phyloP scores from a whole-genome alignment of 148 eudicot genomes.

The Diospyros kaki region DNA sequence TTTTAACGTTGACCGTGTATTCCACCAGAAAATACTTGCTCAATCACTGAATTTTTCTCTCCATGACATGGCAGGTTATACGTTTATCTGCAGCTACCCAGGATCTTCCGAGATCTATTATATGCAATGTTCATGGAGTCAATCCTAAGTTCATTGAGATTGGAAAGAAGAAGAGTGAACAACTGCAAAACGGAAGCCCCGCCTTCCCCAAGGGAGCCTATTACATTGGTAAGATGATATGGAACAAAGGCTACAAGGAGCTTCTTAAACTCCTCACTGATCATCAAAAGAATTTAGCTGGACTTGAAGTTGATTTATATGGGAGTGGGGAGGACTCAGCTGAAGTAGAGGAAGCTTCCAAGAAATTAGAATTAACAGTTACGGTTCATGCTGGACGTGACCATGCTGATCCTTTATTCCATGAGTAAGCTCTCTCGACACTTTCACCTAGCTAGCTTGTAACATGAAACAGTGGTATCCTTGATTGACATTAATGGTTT shows the following conservation, averaged over 20 bases:
- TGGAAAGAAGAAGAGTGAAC: conserved; percentile 76
- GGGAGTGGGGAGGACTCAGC: conserved; percentile 90
- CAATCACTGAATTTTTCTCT: conserved; percentile 6
- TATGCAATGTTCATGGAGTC: conserved; percentile 99
- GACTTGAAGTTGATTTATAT: conserved; percentile 74
- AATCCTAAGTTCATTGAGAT: conserved; percentile 91
- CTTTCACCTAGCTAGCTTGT: background rate
- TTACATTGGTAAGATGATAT: conserved; percentile 94
- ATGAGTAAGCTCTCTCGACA: conserved; percentile 55
- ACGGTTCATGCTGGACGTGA: conserved; percentile 89
- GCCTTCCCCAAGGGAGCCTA: conserved; percentile 77
- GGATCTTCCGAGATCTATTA: conserved; percentile 78
- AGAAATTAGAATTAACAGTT: conserved; percentile 53
- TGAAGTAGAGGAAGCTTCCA: conserved; percentile 64
- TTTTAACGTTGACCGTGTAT: background rate
- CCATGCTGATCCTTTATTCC: conserved; percentile 91
- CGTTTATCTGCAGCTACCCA: conserved; percentile 95
- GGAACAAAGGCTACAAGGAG: conserved; percentile 95
- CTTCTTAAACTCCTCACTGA: conserved; percentile 65
- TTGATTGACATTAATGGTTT: background rate
- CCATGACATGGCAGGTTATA: conserved; percentile 66
- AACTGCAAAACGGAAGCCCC: conserved; percentile 34
- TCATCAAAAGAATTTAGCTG: conserved; percentile 67
- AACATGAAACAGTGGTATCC: background rate
- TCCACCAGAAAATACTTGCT: background rate